phyloP scores from a whole-genome alignment of 148 eudicot species.

The Dianthus caryophyllus region DNA sequence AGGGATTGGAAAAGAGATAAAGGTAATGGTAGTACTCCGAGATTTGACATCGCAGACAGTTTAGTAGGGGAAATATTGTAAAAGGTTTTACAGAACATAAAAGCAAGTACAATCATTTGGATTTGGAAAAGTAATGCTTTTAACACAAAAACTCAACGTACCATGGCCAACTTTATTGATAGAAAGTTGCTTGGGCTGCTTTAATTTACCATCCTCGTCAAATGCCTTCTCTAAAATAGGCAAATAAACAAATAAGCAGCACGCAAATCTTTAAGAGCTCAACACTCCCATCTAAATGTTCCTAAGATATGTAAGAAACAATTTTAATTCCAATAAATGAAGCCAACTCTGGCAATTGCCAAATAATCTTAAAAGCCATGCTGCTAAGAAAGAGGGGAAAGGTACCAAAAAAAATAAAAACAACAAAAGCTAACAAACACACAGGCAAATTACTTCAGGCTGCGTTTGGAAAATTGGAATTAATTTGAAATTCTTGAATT shows the following conservation, averaged over 20 bases:
- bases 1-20: no score
- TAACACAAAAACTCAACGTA: constrained; percentile 29
- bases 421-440: no score
- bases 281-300: not conserved
- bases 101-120: no score
- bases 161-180: constrained; percentile 99
- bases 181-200: constrained; percentile 86
- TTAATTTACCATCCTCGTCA: constrained; percentile 71
- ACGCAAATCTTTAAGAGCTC: not conserved
- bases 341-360: not conserved
- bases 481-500: no score
- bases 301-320: not conserved
- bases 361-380: not conserved
- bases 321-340: not conserved
- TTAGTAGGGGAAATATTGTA: no score
- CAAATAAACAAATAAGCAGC: constrained; percentile 19
- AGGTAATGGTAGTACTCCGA: no score
- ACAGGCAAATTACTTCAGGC: no score
- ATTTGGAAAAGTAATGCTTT: not conserved
- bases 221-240: constrained; percentile 76
- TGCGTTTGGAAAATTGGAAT: no score
- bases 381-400: no score
- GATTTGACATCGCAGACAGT: no score
- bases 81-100: no score
- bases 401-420: no score